phyloP scores from a whole-genome alignment of 1,284 basidiomycete species.

The Rhodotorula sp. region DNA sequence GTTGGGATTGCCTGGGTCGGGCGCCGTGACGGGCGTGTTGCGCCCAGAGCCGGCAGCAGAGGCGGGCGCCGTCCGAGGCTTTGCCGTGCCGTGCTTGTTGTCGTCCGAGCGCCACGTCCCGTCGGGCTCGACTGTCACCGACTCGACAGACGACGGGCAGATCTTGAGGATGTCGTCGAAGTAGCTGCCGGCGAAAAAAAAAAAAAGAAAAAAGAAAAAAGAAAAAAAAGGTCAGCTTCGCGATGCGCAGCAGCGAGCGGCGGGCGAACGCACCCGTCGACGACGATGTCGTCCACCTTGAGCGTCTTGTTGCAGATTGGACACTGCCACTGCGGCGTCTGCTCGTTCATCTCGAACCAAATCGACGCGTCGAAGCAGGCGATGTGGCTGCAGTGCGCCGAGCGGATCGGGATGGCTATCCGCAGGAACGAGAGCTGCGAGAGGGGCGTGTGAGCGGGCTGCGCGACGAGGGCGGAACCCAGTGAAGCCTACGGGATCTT shows the following conservation, averaged over 20 bases:
- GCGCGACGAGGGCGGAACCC: conserved; percentile 9
- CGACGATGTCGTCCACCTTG: conserved; percentile 75
- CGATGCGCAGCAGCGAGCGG: conserved; percentile 35
- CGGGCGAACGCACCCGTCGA: conserved; percentile 50
- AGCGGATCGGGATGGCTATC: conserved; percentile 80
- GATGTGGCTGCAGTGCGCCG: conserved; percentile 77
- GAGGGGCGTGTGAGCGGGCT: not conserved
- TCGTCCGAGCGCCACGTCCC: conserved; percentile 94
- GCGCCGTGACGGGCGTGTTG: not conserved
- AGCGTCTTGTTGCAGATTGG: conserved; percentile 87
- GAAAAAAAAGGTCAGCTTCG: not conserved
- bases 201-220: too few relatives aligned
- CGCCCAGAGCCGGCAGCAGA: conserved; percentile 8
- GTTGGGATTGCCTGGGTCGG: not conserved
- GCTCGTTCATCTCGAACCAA: conserved; percentile 93
- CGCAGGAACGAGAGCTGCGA: conserved; percentile 81
- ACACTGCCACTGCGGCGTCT: conserved; percentile 93
- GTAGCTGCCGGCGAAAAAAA: conserved; percentile 63
- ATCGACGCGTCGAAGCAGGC: conserved; percentile 95
- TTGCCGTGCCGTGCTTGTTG: conserved; percentile 71
- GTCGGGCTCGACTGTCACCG: conserved; percentile 88
- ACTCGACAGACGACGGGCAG: conserved; percentile 76
- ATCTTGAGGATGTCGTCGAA: conserved; percentile 75
- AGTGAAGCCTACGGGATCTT: conserved; percentile 72
- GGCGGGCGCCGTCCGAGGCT: conserved; percentile 46